Percentiles rank a stretch among this genome's conserved stretches.
phyloP scores from a whole-genome alignment of 202 grass and related monocot genomes.

The Zizania palustris region DNA sequence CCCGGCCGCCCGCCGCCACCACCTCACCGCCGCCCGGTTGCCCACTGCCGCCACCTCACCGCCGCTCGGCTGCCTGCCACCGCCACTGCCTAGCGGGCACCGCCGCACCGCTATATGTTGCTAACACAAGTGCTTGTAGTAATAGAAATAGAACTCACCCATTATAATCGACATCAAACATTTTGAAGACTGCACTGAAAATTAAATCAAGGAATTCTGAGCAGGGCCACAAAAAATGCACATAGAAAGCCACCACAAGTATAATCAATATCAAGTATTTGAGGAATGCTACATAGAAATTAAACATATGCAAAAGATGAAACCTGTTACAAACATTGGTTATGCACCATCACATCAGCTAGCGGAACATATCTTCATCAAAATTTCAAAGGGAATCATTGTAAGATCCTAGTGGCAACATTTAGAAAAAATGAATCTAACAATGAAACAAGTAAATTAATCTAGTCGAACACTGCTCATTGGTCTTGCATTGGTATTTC shows the following conservation, averaged over 20 bases:
- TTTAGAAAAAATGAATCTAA: conserved; percentile 18
- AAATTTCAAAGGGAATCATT: conserved; percentile 3
- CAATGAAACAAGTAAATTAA: no score
- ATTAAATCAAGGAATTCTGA: conserved; percentile 82
- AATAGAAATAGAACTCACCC: conserved; percentile 68
- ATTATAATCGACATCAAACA: conserved; percentile 85
- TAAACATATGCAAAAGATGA: conserved; percentile 2
- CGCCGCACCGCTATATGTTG: no score
- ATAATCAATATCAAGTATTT: conserved; percentile 8
- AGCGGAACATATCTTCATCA: background rate
- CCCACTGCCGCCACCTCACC: no score
- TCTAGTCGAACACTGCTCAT: no score
- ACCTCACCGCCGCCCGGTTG: no score
- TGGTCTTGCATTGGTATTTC: no score
- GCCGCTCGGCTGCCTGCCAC: no score
- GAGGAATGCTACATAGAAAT: conserved; percentile 1
- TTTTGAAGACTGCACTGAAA: conserved; percentile 93
- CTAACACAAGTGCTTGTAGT: conserved; percentile 8
- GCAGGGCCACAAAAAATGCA: conserved; percentile 96
- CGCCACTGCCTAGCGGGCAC: no score
- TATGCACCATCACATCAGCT: background rate
- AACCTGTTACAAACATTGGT: conserved; percentile 14
- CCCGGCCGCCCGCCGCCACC: no score
- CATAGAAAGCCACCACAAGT: conserved; percentile 47
- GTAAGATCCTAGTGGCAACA: background rate